Evolutionary conservation across 2,329 filamentous ascomycete genomes (phyloP), one percentile per base, ranked within the genome.

Genomic region (Ophiosphaerella herpotricha): DNA sequence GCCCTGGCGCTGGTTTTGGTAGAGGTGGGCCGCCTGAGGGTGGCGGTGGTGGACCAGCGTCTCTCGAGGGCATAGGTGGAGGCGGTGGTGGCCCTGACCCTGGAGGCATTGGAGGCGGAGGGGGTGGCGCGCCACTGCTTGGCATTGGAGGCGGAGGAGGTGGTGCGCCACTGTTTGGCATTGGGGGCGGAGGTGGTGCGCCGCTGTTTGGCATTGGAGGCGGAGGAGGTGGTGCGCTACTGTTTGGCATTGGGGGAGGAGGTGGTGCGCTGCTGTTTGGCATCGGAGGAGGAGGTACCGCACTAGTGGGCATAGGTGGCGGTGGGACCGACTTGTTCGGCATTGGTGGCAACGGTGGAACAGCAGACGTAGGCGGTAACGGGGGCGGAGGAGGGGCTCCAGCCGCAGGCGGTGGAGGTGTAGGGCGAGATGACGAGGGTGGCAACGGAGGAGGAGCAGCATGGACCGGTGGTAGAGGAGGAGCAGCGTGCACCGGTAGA

Each of bases 1-100:
- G 86, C 51, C 74, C 74, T 44, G 73, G 79, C 31, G 74, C 73
- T 9, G 72, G 74, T 9, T 76, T 58, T 62, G 74, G 40, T 58
- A 74, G 42, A 35, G 67, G 57, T 31, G 67, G 45, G 1, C 52
- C 46, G 55, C 63, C 35, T 63, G 64, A 39, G 57, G 75, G 48
- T 71, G 75, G 48, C 66, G 67, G 75, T 16, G 75, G 74, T 8
- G 75, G 70, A 9, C 70, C 67, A 38, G 58, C 54, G 13, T 62
- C 54, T 45, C 51, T 46, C 5, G 64, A 55, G 38, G 67, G 66
- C 58, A 66, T 61, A 26, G 66, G 61, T n/a, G 70, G 69, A 16
- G 78, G 76, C 5, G 78, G 75, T 16, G 75, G 74, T 5, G 72
- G 72, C 11, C 63, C 64, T 5, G 64, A 65, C 14, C 33, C 46